phyloP scores from a whole-genome alignment of 2,329 filamentous ascomycete genomes.

The Diaporthe velutina region DNA sequence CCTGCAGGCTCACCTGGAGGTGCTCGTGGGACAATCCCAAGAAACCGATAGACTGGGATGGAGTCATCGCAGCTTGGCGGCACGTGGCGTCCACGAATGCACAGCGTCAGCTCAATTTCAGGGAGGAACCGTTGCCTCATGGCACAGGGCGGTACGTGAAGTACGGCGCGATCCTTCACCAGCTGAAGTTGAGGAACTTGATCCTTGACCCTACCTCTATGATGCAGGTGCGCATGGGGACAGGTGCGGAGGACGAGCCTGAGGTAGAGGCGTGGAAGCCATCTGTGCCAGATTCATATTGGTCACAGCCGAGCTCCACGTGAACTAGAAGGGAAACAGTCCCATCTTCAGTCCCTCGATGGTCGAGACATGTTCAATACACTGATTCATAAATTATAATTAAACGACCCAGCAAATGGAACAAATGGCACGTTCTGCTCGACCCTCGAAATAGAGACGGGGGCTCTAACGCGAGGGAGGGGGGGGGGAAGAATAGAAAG shows the following conservation, averaged over 20 bases:
- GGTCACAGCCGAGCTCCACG: no score
- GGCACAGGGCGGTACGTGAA: no score
- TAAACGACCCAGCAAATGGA: no score
- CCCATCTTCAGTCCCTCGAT: no score
- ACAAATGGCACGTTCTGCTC: no score
- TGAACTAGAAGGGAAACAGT: no score
- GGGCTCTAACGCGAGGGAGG: no score
- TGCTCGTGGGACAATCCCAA: background rate
- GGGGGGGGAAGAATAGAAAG: no score
- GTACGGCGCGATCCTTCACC: background rate
- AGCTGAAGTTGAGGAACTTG: slow-evolving; percentile 1
- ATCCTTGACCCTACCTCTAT: background rate
- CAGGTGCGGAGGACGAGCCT: background rate
- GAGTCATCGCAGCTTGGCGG: background rate
- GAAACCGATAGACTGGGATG: background rate
- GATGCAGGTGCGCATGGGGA: slow-evolving; percentile 3
- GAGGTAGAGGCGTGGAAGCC: background rate
- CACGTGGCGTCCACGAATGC: background rate
- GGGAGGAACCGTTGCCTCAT: background rate
- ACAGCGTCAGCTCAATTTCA: background rate
- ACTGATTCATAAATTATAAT: no score
- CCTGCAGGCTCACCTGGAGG: background rate
- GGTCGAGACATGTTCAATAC: no score
- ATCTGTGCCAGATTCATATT: background rate
- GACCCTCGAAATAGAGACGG: no score